Percentiles rank a stretch among this genome's conserved stretches.
Evolutionary conservation across 2,329 filamentous ascomycete genomes (phyloP).

Genomic region (Aspergillus ruber): DNA sequence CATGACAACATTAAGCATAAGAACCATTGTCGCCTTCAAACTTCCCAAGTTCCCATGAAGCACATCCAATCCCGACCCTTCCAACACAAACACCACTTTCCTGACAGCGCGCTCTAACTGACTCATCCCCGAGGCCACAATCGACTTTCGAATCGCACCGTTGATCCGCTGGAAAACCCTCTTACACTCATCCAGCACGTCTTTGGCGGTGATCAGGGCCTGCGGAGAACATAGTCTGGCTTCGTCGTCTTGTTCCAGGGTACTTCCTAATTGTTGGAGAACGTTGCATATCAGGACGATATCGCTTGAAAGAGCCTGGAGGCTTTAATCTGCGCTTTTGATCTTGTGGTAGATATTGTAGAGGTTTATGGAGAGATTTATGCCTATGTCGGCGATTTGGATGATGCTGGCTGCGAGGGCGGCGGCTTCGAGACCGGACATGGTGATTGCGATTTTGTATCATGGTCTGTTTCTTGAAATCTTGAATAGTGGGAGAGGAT

Average conservation of each 20-base stretch:
- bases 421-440: constrained; percentile 16
- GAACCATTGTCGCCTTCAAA: constrained; percentile 22
- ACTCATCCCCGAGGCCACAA: neutral
- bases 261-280: constrained; percentile 19
- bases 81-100: constrained; percentile 16
- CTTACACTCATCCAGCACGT: constrained; percentile 17
- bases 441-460: neutral
- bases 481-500: no score
- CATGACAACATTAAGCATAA: constrained; percentile 27
- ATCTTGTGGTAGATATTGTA: constrained; percentile 23
- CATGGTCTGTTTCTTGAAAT: no score
- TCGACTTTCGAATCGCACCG: neutral
- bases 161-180: constrained; percentile 16
- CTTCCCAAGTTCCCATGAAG: constrained; percentile 24
- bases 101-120: constrained; percentile 1
- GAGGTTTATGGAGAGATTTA: constrained; percentile 23
- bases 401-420: constrained; percentile 23
- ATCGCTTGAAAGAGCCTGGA: constrained; percentile 22
- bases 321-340: constrained; percentile 16
- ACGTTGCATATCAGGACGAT: constrained; percentile 23
- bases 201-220: constrained; percentile 8
- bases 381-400: constrained; percentile 27
- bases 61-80: constrained; percentile 18
- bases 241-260: constrained; percentile 18
- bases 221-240: constrained; percentile 12